Conservation (phyloP, 2,329 filamentous ascomycete species). For the Aspergillus proliferans region DNA sequence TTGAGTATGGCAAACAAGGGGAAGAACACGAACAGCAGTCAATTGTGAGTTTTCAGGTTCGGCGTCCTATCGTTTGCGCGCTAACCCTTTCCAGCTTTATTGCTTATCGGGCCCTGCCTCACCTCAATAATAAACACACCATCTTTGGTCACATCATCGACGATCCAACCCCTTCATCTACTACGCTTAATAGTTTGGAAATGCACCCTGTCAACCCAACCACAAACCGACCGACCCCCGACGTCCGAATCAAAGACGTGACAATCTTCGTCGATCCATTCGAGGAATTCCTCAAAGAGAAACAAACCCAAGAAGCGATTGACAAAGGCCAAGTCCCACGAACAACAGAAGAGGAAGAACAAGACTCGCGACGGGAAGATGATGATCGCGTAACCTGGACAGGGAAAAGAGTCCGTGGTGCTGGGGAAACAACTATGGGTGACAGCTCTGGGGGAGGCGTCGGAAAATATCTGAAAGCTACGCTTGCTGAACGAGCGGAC, state of each 20-base stretch:
- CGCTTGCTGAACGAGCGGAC: slow-evolving; percentile 34
- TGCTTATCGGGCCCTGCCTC: slow-evolving; percentile 74
- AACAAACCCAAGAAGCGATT: slow-evolving; percentile 55
- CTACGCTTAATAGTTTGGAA: slow-evolving; percentile 65
- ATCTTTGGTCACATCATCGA: slow-evolving; percentile 84
- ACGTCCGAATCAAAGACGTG: slow-evolving; percentile 75
- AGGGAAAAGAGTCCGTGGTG: slow-evolving; percentile 73
- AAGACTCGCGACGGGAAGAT: slow-evolving; percentile 47
- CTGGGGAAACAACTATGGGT: slow-evolving; percentile 51
- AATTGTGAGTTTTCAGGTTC: slow-evolving; percentile 52
- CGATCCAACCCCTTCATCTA: slow-evolving; percentile 45
- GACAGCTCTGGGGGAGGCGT: slow-evolving; percentile 46
- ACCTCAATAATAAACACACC: slow-evolving; percentile 94
- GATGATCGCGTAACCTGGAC: slow-evolving; percentile 95
- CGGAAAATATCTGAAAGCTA: slow-evolving; percentile 77
- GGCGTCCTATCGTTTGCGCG: neutral
- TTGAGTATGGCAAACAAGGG: slow-evolving; percentile 98
- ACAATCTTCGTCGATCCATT: slow-evolving; percentile 91
- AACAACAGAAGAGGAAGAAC: slow-evolving; percentile 20
- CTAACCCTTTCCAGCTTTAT: slow-evolving; percentile 58
- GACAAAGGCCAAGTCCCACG: slow-evolving; percentile 32
- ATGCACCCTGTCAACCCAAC: slow-evolving; percentile 64
- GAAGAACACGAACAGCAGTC: slow-evolving; percentile 92
- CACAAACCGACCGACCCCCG: slow-evolving; percentile 67
- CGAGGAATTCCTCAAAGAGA: slow-evolving; percentile 79